Evolutionary conservation across 176 grass and related monocot genomes (phyloP).

Genomic region (Pontederia paniculata): DNA sequence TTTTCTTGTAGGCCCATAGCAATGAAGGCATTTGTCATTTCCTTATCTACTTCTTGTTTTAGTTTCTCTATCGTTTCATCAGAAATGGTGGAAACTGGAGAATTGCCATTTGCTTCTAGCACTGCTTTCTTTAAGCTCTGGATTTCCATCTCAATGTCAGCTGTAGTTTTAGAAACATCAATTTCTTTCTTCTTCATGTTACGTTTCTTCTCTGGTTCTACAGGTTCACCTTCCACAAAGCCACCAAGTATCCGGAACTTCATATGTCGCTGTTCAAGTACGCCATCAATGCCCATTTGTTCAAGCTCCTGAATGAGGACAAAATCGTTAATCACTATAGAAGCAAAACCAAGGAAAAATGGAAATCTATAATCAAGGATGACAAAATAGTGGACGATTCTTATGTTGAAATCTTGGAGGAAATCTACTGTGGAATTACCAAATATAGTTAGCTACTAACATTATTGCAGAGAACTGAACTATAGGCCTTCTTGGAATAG

Average conservation of each 20-base stretch:
- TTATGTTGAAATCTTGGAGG: no score
- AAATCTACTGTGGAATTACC: no score
- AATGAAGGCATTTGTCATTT: slow-evolving; percentile 17
- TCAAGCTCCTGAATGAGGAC: slow-evolving; percentile 7
- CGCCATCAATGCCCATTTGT: slow-evolving; percentile 4
- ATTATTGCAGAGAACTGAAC: no score
- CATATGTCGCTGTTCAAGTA: neutral
- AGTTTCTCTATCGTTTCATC: slow-evolving; percentile 5
- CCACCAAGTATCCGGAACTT: slow-evolving; percentile 5
- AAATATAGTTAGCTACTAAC: no score
- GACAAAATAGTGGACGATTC: no score
- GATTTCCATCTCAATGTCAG: slow-evolving; percentile 11
- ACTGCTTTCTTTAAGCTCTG: slow-evolving; percentile 3
- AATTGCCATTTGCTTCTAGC: slow-evolving; percentile 8
- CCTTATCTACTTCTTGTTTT: slow-evolving; percentile 9
- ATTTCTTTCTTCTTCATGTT: slow-evolving; percentile 17
- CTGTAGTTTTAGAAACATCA: slow-evolving; percentile 6
- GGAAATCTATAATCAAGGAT: no score
- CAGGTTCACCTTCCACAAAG: slow-evolving; percentile 8
- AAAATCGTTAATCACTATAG: neutral
- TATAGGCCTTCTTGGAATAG: no score
- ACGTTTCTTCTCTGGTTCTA: slow-evolving; percentile 8
- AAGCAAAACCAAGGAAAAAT: no score
- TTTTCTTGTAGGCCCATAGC: slow-evolving; percentile 11
- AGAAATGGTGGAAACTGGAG: neutral